Percentiles rank a stretch among this genome's conserved stretches.
Evolutionary conservation across 2,329 filamentous ascomycete genomes (phyloP).

Genomic region (Aspergillus fructus): DNA sequence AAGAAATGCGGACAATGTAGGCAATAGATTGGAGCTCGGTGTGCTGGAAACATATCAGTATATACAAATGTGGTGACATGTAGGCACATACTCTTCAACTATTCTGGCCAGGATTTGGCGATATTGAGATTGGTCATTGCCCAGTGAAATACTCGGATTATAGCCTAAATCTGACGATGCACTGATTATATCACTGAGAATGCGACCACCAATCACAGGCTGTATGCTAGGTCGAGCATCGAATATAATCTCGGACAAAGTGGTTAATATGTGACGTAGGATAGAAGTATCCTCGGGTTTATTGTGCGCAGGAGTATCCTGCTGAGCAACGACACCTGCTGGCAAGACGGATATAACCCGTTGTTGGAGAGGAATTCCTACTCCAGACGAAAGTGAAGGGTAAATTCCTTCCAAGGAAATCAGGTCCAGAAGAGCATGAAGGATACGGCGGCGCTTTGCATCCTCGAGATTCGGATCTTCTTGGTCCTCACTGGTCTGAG

Average conservation of each 20-base stretch:
- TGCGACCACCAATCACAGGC: conserved; percentile 37
- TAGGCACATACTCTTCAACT: conserved; percentile 34
- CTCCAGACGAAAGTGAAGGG: conserved; percentile 42
- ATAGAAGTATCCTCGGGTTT: conserved; percentile 30
- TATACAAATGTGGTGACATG: background rate
- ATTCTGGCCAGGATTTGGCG: conserved; percentile 27
- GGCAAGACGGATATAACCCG: conserved; percentile 45
- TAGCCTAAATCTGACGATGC: conserved; percentile 39
- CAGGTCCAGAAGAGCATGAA: conserved; percentile 44
- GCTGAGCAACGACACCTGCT: conserved; percentile 42
- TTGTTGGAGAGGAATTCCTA: conserved; percentile 45
- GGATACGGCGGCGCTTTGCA: conserved; percentile 39
- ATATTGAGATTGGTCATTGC: conserved; percentile 20
- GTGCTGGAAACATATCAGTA: conserved; percentile 31
- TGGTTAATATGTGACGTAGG: conserved; percentile 30
- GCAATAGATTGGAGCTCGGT: conserved; percentile 34
- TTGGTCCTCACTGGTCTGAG: conserved; percentile 5
- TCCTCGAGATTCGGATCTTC: conserved; percentile 38
- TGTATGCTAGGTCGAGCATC: conserved; percentile 39
- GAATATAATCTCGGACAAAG: conserved; percentile 31
- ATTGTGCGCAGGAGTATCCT: conserved; percentile 19
- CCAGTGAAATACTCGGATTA: conserved; percentile 28
- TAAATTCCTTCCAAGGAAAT: conserved; percentile 47
- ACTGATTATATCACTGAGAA: conserved; percentile 43
- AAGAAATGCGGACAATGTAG: conserved; percentile 39